phyloP scores from a whole-genome alignment of 345 rosid genomes.

The Salix viminalis region DNA sequence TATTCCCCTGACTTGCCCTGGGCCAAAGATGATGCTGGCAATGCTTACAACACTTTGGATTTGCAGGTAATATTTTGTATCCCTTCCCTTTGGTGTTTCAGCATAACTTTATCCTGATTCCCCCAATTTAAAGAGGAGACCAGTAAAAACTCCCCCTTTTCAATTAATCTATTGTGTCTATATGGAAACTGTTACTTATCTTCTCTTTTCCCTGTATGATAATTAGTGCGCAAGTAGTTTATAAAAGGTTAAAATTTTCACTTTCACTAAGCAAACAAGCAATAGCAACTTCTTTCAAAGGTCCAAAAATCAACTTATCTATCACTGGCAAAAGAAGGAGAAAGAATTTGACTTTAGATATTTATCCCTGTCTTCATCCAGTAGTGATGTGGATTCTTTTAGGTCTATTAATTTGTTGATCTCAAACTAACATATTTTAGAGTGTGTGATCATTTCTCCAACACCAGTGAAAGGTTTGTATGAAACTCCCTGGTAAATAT shows the following conservation, averaged over 20 bases:
- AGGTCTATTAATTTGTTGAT: not conserved
- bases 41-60: slow-evolving; percentile 78
- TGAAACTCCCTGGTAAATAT: not conserved
- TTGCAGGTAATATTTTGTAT: slow-evolving; percentile 52
- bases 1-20: slow-evolving; percentile 80
- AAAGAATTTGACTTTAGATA: not conserved
- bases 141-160: not conserved
- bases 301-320: not conserved
- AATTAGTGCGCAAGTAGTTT: not conserved
- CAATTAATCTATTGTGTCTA: not conserved
- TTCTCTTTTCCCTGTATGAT: not conserved
- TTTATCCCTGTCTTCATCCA: not conserved
- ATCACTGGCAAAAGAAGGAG: not conserved
- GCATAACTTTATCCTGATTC: not conserved
- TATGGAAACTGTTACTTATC: not conserved
- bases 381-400: not conserved
- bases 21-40: slow-evolving; percentile 71
- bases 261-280: not conserved
- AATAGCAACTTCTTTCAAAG: not conserved
- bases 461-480: not conserved
- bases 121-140: not conserved
- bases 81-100: not conserved
- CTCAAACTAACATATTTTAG: not conserved
- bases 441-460: not conserved
- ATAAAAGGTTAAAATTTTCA: not conserved